Percentiles rank a stretch among this genome's conserved stretches.
Conservation (phyloP, 331 rosid species). For the Cydonia oblonga region DNA sequence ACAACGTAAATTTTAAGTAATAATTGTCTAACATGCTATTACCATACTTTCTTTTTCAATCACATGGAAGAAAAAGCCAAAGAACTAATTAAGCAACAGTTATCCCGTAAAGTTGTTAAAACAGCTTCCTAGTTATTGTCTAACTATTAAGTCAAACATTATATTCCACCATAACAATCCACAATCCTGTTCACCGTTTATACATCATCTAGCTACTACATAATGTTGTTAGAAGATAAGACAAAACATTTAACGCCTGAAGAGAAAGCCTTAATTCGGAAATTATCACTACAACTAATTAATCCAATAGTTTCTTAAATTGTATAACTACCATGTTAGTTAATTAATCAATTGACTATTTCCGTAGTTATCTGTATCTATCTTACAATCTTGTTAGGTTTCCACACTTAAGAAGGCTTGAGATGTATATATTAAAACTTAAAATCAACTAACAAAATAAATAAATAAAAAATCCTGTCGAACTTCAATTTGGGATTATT, state of each 20-base stretch:
- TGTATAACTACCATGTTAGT: not conserved
- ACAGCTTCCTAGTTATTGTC: not conserved
- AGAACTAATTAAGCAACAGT: not conserved
- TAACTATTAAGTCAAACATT: no score
- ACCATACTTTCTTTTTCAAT: not conserved
- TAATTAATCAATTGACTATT: not conserved
- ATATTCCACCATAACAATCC: no score
- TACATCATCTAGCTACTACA: not conserved
- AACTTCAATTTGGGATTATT: not conserved
- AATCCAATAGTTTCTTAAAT: not conserved
- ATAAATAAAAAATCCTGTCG: not conserved
- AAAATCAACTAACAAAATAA: no score
- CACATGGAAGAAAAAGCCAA: not conserved
- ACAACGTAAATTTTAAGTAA: no score
- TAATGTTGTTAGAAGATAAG: not conserved
- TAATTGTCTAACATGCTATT: not conserved
- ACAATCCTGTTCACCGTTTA: no score
- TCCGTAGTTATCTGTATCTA: not conserved
- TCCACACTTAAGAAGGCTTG: not conserved
- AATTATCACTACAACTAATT: not conserved
- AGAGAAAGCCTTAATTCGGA: not conserved
- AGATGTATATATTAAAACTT: no score
- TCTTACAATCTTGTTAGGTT: not conserved
- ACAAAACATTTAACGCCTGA: not conserved
- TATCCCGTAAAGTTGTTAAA: not conserved